These are phyloP conservation scores for Pelargonium fulgidum DNA, from an alignment of 441 rosid species.

Conservation along the genomic window DNA sequence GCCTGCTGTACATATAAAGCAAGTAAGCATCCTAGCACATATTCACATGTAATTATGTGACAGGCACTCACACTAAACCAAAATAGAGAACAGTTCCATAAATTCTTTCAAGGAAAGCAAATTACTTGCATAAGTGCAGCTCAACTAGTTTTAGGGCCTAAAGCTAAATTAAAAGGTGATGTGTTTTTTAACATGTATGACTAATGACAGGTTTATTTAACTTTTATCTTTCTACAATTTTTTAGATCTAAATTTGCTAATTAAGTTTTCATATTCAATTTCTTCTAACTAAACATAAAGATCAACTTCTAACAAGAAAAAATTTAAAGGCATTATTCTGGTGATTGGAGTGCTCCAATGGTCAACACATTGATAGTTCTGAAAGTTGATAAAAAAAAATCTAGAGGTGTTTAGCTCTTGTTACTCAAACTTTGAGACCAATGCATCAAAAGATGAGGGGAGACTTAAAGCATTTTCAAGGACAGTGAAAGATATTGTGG, in stretches of 20 bases:
- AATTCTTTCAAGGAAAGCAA: neutral
- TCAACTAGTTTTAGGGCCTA: neutral
- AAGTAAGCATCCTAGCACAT: neutral
- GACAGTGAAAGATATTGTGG: too few species aligned
- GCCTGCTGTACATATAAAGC: constrained; percentile 6
- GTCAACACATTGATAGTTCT: too few species aligned
- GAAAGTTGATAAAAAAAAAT: too few species aligned
- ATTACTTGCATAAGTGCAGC: neutral
- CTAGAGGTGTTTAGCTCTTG: too few species aligned
- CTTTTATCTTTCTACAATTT: neutral
- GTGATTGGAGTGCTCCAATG: too few species aligned
- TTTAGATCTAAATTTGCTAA: neutral
- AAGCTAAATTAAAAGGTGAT: neutral
- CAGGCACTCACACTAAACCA: neutral
- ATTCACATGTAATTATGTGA: neutral
- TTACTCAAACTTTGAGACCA: too few species aligned
- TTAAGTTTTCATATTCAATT: neutral
- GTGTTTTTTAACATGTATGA: neutral
- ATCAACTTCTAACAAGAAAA: neutral
- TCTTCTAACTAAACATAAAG: neutral
- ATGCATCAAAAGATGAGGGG: too few species aligned
- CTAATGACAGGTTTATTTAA: neutral
- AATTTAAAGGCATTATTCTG: neutral
- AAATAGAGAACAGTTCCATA: neutral
- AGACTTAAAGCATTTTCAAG: too few species aligned